Percentiles rank a stretch among this genome's conserved stretches.
These are phyloP conservation scores for Wickerhamomyces sp. DNA, from an alignment of 1,139 yeast genomes.

Conservation along the genomic window DNA sequence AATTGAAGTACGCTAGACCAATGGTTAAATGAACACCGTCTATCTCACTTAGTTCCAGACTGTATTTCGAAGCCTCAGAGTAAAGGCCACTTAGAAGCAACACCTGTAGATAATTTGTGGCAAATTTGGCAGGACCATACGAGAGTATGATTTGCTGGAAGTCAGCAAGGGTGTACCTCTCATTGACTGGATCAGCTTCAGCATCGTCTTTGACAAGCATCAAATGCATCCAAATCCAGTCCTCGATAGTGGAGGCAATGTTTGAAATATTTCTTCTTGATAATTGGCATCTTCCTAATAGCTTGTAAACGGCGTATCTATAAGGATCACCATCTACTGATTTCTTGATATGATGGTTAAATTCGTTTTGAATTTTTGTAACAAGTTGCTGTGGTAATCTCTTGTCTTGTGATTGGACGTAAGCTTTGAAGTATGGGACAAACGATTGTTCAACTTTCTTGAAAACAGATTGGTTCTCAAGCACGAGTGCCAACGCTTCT, in stretches of 20 bases:
- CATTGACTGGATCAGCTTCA: constrained; percentile 50
- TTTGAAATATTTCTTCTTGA: constrained; percentile 68
- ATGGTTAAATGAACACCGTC: constrained; percentile 91
- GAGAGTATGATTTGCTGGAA: constrained; percentile 68
- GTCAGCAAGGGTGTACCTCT: constrained; percentile 66
- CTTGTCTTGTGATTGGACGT: constrained; percentile 49
- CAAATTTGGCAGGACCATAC: constrained; percentile 71
- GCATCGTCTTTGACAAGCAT: constrained; percentile 61
- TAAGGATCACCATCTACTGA: constrained; percentile 77
- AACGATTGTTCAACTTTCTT: constrained; percentile 83
- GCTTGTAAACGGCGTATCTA: constrained; percentile 84
- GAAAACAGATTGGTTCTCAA: constrained; percentile 52
- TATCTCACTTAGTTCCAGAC: constrained; percentile 63
- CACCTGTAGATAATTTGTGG: constrained; percentile 68
- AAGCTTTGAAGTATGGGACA: constrained; percentile 73
- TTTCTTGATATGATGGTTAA: constrained; percentile 77
- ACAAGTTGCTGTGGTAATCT: constrained; percentile 61
- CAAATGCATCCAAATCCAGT: constrained; percentile 95
- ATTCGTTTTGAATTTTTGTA: constrained; percentile 72
- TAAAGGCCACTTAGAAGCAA: constrained; percentile 73
- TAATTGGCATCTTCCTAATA: constrained; percentile 77
- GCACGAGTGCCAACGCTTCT: constrained; percentile 66
- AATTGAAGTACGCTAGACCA: constrained; percentile 71
- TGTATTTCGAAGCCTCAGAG: constrained; percentile 73
- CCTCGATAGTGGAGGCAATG: constrained; percentile 81